phyloP scores from a whole-genome alignment of 495 filamentous ascomycete species.

The Penicillium lividum region DNA sequence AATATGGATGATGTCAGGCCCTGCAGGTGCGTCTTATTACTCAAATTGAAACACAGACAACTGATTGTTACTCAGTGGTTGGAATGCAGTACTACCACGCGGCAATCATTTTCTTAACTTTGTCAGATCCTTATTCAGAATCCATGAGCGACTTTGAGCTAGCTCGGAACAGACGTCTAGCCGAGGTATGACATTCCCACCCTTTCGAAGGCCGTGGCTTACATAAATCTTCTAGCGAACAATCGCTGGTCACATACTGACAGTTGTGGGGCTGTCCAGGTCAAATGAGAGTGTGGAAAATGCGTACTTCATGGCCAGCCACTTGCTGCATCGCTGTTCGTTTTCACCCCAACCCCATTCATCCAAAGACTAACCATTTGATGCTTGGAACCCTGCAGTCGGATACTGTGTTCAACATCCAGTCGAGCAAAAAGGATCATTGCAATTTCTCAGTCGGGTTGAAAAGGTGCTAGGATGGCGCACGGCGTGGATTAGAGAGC shows the following conservation, averaged over 20 bases:
- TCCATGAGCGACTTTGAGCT: constrained; percentile 31
- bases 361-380: not conserved
- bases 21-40: constrained; percentile 29
- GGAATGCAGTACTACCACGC: constrained; percentile 43
- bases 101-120: constrained; percentile 34
- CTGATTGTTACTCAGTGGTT: constrained; percentile 26
- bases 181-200: constrained; percentile 28
- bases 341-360: not conserved
- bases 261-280: constrained; percentile 37
- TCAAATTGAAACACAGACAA: not conserved
- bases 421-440: constrained; percentile 33
- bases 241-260: constrained; percentile 34
- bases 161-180: constrained; percentile 28
- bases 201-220: not conserved
- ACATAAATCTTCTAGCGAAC: constrained; percentile 19
- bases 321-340: constrained; percentile 41
- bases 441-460: constrained; percentile 31
- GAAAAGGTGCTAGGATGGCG: constrained; percentile 39
- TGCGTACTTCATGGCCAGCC: constrained; percentile 42
- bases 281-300: constrained; percentile 45
- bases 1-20: constrained; percentile 42
- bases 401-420: constrained; percentile 37
- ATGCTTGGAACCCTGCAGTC: constrained; percentile 17
- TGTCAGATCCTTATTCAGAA: constrained; percentile 28
- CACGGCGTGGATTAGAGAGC: constrained; percentile 34